These are phyloP conservation scores for Leptosphaerulina australis DNA, from an alignment of 2,329 filamentous ascomycete species.

Conservation along the genomic window DNA sequence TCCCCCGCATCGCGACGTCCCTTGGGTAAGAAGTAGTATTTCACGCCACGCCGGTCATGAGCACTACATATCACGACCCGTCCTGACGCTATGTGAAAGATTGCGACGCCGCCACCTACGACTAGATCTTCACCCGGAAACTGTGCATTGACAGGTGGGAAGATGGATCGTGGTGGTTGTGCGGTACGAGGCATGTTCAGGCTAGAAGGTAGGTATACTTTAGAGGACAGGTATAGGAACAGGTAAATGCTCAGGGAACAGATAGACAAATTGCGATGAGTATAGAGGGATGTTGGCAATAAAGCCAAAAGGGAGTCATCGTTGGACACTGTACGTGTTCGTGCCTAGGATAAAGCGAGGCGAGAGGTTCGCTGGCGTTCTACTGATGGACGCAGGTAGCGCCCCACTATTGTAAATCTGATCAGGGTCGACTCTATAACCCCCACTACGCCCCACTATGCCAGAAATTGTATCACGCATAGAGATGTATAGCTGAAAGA, in stretches of 20 bases:
- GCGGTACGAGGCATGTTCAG: conserved; percentile 16
- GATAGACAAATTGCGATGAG: no score
- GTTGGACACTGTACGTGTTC: background rate
- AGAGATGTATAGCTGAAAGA: no score
- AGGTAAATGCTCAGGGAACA: no score
- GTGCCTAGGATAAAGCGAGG: conserved; percentile 8
- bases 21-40: conserved; percentile 58
- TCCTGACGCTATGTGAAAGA: conserved; percentile 56
- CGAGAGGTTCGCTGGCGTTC: background rate
- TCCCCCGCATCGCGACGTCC: conserved; percentile 56
- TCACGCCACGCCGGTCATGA: conserved; percentile 35
- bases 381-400: background rate
- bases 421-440: no score
- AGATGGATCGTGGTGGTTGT: conserved; percentile 12
- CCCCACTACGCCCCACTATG: no score
- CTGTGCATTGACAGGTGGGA: conserved; percentile 31
- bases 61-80: conserved; percentile 58
- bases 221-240: background rate
- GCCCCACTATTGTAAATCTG: background rate
- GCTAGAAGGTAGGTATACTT: background rate
- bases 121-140: conserved; percentile 39
- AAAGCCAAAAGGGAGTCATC: background rate
- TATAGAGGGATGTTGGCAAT: background rate
- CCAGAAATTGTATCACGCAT: no score
- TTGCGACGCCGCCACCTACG: conserved; percentile 53